A percentile compares a stretch with the other conserved stretches of the same genome.
These are phyloP conservation scores for Botrytis hyacinthi DNA, from an alignment of 2,329 filamentous ascomycete genomes.

Conservation along the genomic window DNA sequence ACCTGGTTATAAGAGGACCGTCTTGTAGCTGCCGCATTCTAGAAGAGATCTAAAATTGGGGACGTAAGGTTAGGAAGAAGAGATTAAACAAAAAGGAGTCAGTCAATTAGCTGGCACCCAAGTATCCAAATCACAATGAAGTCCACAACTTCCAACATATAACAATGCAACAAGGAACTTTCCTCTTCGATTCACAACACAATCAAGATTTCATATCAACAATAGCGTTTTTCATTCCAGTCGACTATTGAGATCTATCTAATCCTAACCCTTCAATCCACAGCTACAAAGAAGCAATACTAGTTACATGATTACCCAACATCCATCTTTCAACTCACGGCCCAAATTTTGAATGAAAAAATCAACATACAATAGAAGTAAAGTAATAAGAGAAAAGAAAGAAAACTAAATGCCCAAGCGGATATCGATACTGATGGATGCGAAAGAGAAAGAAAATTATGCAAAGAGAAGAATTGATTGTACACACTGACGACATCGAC, in stretches of 20 bases:
- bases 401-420: neutral
- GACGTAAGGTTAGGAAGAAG: neutral
- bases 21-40: neutral
- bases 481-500: neutral
- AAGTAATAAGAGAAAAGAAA: neutral
- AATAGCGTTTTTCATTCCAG: neutral
- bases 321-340: neutral
- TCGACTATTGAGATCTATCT: conserved; percentile 2
- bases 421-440: neutral
- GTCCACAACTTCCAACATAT: neutral
- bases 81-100: neutral
- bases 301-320: neutral
- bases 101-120: neutral
- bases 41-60: neutral
- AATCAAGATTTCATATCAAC: neutral
- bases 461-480: neutral
- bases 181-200: no score
- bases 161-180: neutral
- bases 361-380: conserved; percentile 4
- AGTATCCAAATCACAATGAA: neutral
- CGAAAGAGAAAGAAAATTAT: neutral
- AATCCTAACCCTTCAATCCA: neutral
- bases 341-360: neutral
- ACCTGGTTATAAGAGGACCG: neutral
- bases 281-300: neutral